Evolutionary conservation across 768 basidiomycete genomes (phyloP).

Genomic region (Agaricus blazei): DNA sequence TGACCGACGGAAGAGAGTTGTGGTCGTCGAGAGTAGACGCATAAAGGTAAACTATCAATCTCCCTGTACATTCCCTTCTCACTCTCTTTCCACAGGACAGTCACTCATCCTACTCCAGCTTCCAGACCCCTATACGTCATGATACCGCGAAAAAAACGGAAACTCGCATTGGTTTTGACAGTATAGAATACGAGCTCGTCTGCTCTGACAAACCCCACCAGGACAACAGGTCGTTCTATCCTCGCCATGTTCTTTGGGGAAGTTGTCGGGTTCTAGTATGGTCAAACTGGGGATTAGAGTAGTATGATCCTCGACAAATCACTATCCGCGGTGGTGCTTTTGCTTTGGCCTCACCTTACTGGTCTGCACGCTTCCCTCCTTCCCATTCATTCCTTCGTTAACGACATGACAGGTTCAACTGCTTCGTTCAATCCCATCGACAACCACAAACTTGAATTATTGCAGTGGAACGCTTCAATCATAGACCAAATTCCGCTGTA

Average conservation of each 20-base stretch:
- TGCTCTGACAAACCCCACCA: no score
- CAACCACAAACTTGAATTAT: slow-evolving; percentile 57
- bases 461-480: slow-evolving; percentile 77
- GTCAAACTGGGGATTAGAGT: slow-evolving; percentile 67
- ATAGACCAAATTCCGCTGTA: slow-evolving; percentile 91
- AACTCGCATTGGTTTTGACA: slow-evolving; percentile 27
- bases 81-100: no score
- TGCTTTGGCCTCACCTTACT: slow-evolving; percentile 24
- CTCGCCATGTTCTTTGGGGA: slow-evolving; percentile 63
- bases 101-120: background rate
- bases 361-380: slow-evolving; percentile 16
- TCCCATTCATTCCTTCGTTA: background rate
- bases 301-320: slow-evolving; percentile 67
- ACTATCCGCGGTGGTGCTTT: slow-evolving; percentile 63
- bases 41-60: no score
- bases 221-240: slow-evolving; percentile 46
- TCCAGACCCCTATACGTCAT: background rate
- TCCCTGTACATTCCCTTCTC: background rate
- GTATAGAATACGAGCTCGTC: no score
- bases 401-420: slow-evolving; percentile 25
- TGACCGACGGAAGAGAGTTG: no score
- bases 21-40: no score
- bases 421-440: slow-evolving; percentile 38
- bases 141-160: no score
- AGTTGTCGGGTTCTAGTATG: slow-evolving; percentile 65